Evolutionary conservation across 495 filamentous ascomycete genomes (phyloP).

Genomic region (Penicillium bialowiezense): DNA sequence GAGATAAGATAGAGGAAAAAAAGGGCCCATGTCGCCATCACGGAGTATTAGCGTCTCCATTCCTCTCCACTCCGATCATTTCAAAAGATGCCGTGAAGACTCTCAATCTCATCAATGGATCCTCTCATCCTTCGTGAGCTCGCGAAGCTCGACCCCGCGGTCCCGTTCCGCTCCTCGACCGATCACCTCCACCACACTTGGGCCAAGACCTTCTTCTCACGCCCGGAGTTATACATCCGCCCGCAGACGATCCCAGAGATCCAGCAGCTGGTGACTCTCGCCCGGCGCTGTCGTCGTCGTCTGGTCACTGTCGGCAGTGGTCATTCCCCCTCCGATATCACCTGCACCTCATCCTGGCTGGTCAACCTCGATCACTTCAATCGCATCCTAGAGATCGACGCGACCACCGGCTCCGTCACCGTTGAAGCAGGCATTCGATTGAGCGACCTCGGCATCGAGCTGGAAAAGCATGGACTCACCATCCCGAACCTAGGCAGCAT

Average conservation of each 20-base stretch:
- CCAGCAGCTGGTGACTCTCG: constrained; percentile 76
- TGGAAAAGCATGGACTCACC: constrained; percentile 71
- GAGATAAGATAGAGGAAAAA: no score
- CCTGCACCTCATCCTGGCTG: constrained; percentile 92
- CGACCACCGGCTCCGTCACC: constrained; percentile 59
- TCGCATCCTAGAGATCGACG: constrained; percentile 65
- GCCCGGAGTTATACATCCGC: constrained; percentile 85
- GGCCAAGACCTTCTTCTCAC: constrained; percentile 86
- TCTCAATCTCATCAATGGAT: constrained; percentile 36
- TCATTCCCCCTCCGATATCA: constrained; percentile 90
- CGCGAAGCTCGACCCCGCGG: constrained; percentile 49
- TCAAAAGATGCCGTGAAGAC: constrained; percentile 15
- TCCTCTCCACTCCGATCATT: not conserved
- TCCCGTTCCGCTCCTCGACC: constrained; percentile 73
- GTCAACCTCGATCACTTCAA: constrained; percentile 86
- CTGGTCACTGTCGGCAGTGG: constrained; percentile 78
- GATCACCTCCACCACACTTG: constrained; percentile 87
- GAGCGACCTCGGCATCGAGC: constrained; percentile 60
- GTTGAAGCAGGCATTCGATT: constrained; percentile 86
- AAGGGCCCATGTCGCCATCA: no score
- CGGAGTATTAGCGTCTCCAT: not conserved
- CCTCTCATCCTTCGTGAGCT: constrained; percentile 50
- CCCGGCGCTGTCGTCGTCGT: constrained; percentile 74
- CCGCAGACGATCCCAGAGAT: constrained; percentile 77
- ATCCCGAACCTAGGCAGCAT: constrained; percentile 92